Evolutionary conservation across 2,329 filamentous ascomycete species (phyloP), one percentile per base, ranked within the genome.

Genomic region (Colletotrichum nymphaeae): DNA sequence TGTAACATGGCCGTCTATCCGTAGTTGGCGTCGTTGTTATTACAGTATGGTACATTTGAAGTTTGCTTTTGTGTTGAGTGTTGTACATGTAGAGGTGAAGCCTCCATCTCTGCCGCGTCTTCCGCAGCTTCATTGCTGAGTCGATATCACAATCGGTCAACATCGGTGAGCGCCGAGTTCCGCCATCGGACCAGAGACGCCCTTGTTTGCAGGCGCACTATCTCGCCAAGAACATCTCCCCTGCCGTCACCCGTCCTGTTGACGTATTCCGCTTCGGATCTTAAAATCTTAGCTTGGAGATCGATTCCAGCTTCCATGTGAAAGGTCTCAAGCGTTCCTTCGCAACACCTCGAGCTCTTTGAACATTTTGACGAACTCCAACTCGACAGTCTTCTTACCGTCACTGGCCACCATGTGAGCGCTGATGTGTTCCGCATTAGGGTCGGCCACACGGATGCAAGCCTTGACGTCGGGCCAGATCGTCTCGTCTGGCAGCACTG

Each of bases 401-500:
- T 52, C 53, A 9, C n/a, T 8, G 55, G 75, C 37, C 37, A 32
- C 74, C 73, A 26, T 74, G 9, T 77, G 71, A 16, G 55, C 46
- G 4, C 77, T 79, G 35, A 83, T 72, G 1, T 76, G 66, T 75
- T 84, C 82, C 16, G 89, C 87, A 6, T 78, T 76, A 0, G 88
- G 88, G 75, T 93, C 88, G 1, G 87, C 89, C 8, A 91, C 78
- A 3, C 81, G 74, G 42, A 93, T 83, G 78, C 91, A 93, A 0
- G 83, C 80, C 78, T 86, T 84, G n/a, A 93, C 76, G 2, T 87
- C 81, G 1, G 81, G 72, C 60, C 85, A 85, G 5, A 93, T 76
- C 1, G 79, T 72, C 1, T 84, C 86, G 9, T 83, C 74, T 0
- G 88, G 81, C 28, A 75, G 65, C 19, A 94, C 84, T 0, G 83